Percentiles rank a stretch among this genome's conserved stretches.
Evolutionary conservation across 2,329 filamentous ascomycete genomes (phyloP).

Genomic region (Alternaria novae-zelandiae): DNA sequence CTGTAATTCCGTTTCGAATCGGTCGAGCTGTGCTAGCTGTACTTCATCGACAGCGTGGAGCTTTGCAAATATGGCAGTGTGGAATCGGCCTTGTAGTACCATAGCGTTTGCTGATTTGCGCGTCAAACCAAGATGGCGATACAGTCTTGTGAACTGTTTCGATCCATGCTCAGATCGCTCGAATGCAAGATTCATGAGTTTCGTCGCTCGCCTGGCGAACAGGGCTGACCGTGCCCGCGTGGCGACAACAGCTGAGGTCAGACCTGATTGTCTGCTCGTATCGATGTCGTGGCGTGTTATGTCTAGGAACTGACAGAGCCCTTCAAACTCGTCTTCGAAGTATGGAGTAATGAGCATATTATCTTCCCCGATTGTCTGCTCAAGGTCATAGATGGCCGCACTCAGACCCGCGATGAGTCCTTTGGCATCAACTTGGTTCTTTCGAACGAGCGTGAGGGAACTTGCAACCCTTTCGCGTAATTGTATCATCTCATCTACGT

Average conservation of each 20-base stretch:
- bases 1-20: constrained; percentile 51
- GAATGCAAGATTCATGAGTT: constrained; percentile 15
- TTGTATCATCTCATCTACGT: constrained; percentile 43
- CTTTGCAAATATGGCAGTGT: constrained; percentile 37
- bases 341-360: constrained; percentile 36
- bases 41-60: constrained; percentile 44
- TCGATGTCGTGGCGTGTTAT: constrained; percentile 23
- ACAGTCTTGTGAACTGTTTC: constrained; percentile 29
- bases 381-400: constrained; percentile 38
- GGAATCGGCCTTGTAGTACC: constrained; percentile 37
- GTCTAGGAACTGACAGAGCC: constrained; percentile 47
- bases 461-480: constrained; percentile 44
- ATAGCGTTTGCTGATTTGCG: constrained; percentile 28
- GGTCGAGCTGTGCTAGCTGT: constrained; percentile 47
- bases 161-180: constrained; percentile 18
- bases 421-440: constrained; percentile 35
- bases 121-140: constrained; percentile 33
- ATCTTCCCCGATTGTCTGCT: constrained; percentile 37
- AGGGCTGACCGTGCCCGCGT: constrained; percentile 38
- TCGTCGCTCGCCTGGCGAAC: constrained; percentile 47
- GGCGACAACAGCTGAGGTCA: constrained; percentile 16
- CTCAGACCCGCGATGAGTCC: constrained; percentile 40
- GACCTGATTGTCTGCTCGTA: neutral
- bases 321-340: constrained; percentile 47
- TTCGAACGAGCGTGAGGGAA: constrained; percentile 40